Percentiles rank a stretch among this genome's conserved stretches.
Conservation (phyloP, 192 early-diverging fungal species). For the Dimargaris cristalligena region DNA sequence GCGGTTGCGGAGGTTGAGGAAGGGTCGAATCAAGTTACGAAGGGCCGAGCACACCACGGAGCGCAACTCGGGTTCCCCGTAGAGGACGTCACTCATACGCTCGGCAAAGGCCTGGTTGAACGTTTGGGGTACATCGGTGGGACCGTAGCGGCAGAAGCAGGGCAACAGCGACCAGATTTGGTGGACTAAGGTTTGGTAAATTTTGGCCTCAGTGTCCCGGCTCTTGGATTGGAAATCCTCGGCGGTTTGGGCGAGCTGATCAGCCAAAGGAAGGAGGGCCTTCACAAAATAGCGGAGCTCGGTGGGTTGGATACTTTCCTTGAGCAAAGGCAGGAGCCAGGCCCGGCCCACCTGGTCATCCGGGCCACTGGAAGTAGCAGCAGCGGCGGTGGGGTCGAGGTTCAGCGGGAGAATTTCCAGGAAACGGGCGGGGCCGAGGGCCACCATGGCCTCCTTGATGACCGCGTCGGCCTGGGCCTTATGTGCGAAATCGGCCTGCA, state of each 20-base stretch:
- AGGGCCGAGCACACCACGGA: slow-evolving; percentile 62
- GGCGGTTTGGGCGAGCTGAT: slow-evolving; percentile 46
- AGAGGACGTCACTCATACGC: slow-evolving; percentile 56
- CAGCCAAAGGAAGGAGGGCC: slow-evolving; percentile 60
- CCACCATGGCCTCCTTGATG: slow-evolving; percentile 58
- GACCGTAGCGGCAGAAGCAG: slow-evolving; percentile 71
- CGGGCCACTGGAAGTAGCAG: slow-evolving; percentile 14
- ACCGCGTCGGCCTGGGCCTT: slow-evolving; percentile 74
- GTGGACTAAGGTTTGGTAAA: slow-evolving; percentile 71
- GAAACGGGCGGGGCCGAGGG: slow-evolving; percentile 66
- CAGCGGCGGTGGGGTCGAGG: slow-evolving; percentile 41
- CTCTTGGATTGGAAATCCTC: slow-evolving; percentile 34
- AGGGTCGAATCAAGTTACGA: slow-evolving; percentile 38
- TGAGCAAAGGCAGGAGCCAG: slow-evolving; percentile 77
- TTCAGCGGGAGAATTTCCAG: slow-evolving; percentile 65
- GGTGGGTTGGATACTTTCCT: slow-evolving; percentile 52
- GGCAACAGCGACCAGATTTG: slow-evolving; percentile 83
- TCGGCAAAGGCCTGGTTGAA: slow-evolving; percentile 50
- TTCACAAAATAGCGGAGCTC: slow-evolving; percentile 51
- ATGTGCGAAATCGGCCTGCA: slow-evolving; percentile 64
- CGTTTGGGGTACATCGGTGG: slow-evolving; percentile 45
- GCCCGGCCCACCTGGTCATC: slow-evolving; percentile 48
- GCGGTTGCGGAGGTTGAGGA: slow-evolving; percentile 15
- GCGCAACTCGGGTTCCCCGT: slow-evolving; percentile 53
- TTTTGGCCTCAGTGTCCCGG: slow-evolving; percentile 59